Evolutionary conservation across 306 rosid genomes (phyloP), one percentile per base, ranked within the genome.

Genomic region (Lablab purpureus): DNA sequence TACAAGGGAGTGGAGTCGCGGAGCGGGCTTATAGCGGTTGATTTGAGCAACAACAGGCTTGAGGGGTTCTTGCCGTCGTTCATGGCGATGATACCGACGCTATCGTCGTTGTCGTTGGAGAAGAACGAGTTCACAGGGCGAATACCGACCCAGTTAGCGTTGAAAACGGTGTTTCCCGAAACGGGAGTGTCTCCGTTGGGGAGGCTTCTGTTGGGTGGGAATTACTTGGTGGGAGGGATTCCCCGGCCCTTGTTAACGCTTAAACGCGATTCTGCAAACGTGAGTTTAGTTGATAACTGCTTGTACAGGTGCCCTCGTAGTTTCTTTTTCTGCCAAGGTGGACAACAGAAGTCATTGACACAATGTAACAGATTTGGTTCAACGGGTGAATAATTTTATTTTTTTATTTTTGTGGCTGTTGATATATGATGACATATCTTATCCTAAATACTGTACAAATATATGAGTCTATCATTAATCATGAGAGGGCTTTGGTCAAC

Each of bases 241-340:
- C 99, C 99, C 6, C 80, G 86, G 12, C 95, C 89, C 2, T 51
- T 92, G 2, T 51, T 87, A 45, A 1, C 14, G 4, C 86, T 95
- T 7, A 85, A 91, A 76, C 89, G 87, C 2, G 93, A 89, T 47
- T 90, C 91, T 30, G 96, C 89, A 1, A 90, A 87, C 32, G 92
- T 92, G 34, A 81, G 84, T 13, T 73, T 95, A 5, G 91, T 78
- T 10, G 88, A 87, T 32, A 95, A 92, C 76, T 91, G 99, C 80
- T 78, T 91, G 84, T 87, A 80, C 66, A 83, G 96, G 28, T 95
- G 99, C 51, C 98, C 98, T 0, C 83, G 43, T 15, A 59, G 45
- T 34, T 91, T 91, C 85, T 93, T 91, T 67, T 90, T 95, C 71
- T 95, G 97, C 28, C 90, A 90, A 28, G 96, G 98, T 19, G 96